Evolutionary conservation across 371 early-diverging fungal genomes (phyloP).

Genomic region (Thermomucor indicae-seudaticae): DNA sequence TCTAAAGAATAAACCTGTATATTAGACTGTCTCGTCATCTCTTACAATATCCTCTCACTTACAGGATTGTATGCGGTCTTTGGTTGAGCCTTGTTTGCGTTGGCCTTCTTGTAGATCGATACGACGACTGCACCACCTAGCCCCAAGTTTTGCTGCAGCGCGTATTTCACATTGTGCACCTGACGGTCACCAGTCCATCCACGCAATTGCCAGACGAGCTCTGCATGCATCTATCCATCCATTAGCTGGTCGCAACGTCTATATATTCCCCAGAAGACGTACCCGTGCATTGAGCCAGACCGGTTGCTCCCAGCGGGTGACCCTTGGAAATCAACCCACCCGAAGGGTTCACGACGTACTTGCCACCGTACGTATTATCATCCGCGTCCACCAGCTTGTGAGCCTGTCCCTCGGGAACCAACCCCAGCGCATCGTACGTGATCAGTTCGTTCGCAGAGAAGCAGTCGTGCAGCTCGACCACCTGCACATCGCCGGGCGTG

Average conservation of each 20-base stretch:
- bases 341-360: slow-evolving; percentile 72
- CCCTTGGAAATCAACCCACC: slow-evolving; percentile 83
- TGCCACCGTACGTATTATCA: slow-evolving; percentile 59
- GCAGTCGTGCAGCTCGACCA: slow-evolving; percentile 81
- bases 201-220: slow-evolving; percentile 62
- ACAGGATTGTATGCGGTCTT: slow-evolving; percentile 71
- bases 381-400: slow-evolving; percentile 54
- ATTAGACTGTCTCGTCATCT: too few species aligned
- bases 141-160: slow-evolving; percentile 80
- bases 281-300: slow-evolving; percentile 75
- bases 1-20: too few species aligned
- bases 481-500: slow-evolving; percentile 59
- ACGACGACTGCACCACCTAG: slow-evolving; percentile 78
- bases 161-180: slow-evolving; percentile 61
- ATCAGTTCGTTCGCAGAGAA: slow-evolving; percentile 79
- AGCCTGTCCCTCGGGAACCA: slow-evolving; percentile 62
- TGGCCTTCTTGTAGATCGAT: slow-evolving; percentile 60
- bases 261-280: background rate
- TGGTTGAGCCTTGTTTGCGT: slow-evolving; percentile 35
- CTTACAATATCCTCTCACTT: too few species aligned
- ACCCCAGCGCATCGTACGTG: slow-evolving; percentile 70
- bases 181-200: slow-evolving; percentile 74
- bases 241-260: background rate
- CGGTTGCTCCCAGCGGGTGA: slow-evolving; percentile 81
- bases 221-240: slow-evolving; percentile 10